These are phyloP conservation scores for Beauveria scarabaeidicola DNA, from an alignment of 2,329 filamentous ascomycete species.

Conservation along the genomic window DNA sequence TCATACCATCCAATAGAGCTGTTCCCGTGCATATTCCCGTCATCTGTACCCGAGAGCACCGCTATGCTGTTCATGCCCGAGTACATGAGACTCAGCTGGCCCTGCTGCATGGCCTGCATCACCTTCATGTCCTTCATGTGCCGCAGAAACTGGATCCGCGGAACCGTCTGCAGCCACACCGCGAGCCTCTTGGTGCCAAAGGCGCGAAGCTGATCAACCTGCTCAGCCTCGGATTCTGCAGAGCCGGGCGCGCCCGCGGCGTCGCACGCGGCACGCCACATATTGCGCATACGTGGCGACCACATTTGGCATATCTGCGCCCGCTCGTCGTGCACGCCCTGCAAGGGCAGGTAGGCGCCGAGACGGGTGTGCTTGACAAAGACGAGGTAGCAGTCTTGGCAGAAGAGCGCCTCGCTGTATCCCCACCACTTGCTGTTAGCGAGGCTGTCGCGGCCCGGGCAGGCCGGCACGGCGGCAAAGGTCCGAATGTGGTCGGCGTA, in stretches of 20 bases:
- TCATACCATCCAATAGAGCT: constrained; percentile 27
- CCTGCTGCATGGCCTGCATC: constrained; percentile 26
- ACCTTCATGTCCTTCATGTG: constrained; percentile 23
- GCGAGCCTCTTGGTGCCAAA: constrained; percentile 21
- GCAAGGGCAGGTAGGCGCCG: constrained; percentile 18
- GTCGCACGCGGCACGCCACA: constrained; percentile 23
- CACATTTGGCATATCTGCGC: constrained; percentile 28
- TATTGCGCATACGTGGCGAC: constrained; percentile 30
- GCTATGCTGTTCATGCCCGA: constrained; percentile 22
- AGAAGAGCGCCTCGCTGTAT: constrained; percentile 25
- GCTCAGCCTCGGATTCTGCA: constrained; percentile 16
- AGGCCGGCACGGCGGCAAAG: constrained; percentile 21
- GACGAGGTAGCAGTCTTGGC: constrained; percentile 25
- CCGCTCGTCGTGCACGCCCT: constrained; percentile 17
- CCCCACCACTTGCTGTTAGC: constrained; percentile 27
- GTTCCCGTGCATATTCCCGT: constrained; percentile 26
- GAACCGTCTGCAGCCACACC: constrained; percentile 22
- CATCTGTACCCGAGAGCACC: constrained; percentile 19
- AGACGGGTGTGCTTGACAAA: constrained; percentile 23
- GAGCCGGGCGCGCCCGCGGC: constrained; percentile 20
- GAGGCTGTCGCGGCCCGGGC: constrained; percentile 21
- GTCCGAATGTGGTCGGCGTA: constrained; percentile 21
- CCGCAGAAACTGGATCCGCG: constrained; percentile 21
- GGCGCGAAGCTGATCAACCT: constrained; percentile 20
- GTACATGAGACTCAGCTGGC: constrained; percentile 25